Conservation (phyloP, 495 filamentous ascomycete genomes). For the Aspergillus steynii region DNA sequence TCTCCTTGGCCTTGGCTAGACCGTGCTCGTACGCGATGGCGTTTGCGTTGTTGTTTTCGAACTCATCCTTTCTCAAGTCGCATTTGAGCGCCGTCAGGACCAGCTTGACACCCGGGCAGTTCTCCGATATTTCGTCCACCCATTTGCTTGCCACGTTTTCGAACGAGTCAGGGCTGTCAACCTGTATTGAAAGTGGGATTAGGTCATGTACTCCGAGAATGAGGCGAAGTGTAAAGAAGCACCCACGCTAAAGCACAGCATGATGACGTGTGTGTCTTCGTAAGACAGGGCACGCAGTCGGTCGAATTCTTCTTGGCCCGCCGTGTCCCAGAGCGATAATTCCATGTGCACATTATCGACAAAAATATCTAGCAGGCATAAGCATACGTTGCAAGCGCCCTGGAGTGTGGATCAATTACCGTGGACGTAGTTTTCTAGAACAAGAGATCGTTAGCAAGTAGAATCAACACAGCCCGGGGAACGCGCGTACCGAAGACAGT, state of each 20-base stretch:
- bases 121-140: constrained; percentile 96
- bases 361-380: constrained; percentile 74
- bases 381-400: constrained; percentile 8
- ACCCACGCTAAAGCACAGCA: constrained; percentile 90
- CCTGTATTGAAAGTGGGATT: constrained; percentile 37
- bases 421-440: constrained; percentile 93
- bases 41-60: constrained; percentile 57
- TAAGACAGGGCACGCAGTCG: constrained; percentile 92
- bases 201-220: constrained; percentile 8
- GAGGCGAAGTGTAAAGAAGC: background rate
- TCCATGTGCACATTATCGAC: constrained; percentile 97
- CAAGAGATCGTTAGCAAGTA: constrained; percentile 28
- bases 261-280: constrained; percentile 96
- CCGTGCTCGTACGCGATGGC: constrained; percentile 93
- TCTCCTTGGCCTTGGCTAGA: constrained; percentile 86
- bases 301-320: constrained; percentile 99
- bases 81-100: constrained; percentile 98
- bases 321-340: constrained; percentile 96
- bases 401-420: constrained; percentile 53
- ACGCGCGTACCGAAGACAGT: constrained; percentile 78
- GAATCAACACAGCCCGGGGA: constrained; percentile 11
- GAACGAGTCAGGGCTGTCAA: constrained; percentile 92
- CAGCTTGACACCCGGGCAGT: constrained; percentile 90
- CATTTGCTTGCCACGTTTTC: constrained; percentile 99
- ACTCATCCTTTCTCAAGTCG: constrained; percentile 76